Conservation (phyloP, 345 rosid species). For the Syzygium grande region DNA sequence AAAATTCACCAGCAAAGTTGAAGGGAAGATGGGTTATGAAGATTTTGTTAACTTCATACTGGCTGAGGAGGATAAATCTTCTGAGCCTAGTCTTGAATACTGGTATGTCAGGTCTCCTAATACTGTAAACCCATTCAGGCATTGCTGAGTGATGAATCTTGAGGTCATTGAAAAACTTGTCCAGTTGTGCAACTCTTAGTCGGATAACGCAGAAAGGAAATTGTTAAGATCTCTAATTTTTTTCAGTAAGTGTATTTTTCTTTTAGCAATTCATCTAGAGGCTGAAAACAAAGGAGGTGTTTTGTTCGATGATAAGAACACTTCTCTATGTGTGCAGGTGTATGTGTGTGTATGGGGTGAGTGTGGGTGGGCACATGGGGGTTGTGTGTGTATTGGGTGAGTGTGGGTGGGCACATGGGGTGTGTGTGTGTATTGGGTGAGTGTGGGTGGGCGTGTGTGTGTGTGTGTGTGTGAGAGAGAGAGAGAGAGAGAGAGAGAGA, state of each 20-base stretch:
- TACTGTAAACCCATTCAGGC: background rate
- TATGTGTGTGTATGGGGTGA: background rate
- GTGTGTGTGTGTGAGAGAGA: too few relatives aligned
- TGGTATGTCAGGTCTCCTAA: conserved; percentile 35
- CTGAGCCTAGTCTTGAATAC: conserved; percentile 82
- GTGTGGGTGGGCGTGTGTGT: background rate
- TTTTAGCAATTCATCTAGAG: background rate
- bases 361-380: background rate
- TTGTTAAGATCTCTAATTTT: background rate
- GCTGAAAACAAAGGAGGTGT: background rate
- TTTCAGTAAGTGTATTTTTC: background rate
- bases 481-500: too few relatives aligned
- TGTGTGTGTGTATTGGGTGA: background rate
- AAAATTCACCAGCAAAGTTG: conserved; percentile 53
- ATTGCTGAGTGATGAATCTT: background rate
- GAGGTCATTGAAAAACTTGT: background rate
- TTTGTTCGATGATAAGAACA: background rate
- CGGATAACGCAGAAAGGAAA: background rate
- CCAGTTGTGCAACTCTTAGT: background rate
- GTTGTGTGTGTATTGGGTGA: background rate
- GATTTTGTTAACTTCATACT: conserved; percentile 92
- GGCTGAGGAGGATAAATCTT: conserved; percentile 87
- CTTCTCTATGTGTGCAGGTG: background rate
- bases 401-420: background rate
- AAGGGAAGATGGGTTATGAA: conserved; percentile 91